A percentile compares a stretch with the other conserved stretches of the same genome.
phyloP scores from a whole-genome alignment of 495 filamentous ascomycete species.

The Aspergillus diversus region DNA sequence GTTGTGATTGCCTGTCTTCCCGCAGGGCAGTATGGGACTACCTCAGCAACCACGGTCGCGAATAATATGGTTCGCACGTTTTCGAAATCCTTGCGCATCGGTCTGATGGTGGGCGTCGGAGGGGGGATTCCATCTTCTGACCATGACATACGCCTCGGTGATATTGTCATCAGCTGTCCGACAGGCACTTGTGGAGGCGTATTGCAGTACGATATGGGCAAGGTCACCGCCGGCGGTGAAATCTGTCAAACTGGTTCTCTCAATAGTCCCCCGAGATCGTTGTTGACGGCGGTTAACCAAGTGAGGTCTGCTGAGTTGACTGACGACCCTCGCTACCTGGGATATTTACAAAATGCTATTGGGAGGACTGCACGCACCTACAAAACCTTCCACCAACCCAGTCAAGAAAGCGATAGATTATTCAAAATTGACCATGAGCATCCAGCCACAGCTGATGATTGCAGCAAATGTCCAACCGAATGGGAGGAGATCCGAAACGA shows the following conservation, averaged over 20 bases:
- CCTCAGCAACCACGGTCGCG: conserved; percentile 41
- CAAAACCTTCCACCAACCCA: neutral
- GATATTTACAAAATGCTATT: neutral
- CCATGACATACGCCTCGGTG: neutral
- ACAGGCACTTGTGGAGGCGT: conserved; percentile 11
- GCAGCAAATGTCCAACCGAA: neutral
- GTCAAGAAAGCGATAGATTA: neutral
- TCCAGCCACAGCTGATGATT: neutral
- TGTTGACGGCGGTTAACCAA: conserved; percentile 4
- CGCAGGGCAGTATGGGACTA: conserved; percentile 42
- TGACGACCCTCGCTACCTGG: neutral
- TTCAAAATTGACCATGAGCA: neutral
- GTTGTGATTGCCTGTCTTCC: conserved; percentile 46
- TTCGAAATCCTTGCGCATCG: conserved; percentile 36
- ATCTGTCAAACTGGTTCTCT: neutral
- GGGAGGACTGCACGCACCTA: neutral
- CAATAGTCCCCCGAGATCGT: conserved; percentile 4
- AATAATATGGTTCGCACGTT: conserved; percentile 47
- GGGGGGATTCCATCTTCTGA: neutral
- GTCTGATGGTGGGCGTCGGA: conserved; percentile 13
- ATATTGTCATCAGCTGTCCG: conserved; percentile 2
- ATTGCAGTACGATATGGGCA: neutral
- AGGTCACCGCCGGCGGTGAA: neutral
- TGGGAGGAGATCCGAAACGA: neutral
- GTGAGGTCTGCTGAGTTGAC: neutral